Conservation (phyloP, 1,284 basidiomycete species). For the Pseudozyma hubeiensis region DNA sequence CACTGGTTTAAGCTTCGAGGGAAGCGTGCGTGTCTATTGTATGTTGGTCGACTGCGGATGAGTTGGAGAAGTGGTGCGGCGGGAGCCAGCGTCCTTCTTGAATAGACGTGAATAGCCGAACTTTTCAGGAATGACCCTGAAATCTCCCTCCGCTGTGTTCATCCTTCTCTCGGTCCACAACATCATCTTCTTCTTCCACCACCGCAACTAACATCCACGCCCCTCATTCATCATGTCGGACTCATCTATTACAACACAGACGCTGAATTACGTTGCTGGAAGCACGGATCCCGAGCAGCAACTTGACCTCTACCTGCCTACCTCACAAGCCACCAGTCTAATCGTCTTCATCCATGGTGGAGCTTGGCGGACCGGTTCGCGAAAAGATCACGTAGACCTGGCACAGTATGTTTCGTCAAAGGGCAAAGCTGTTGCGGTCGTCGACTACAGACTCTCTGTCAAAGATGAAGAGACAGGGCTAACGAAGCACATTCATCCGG, state of each 20-base stretch:
- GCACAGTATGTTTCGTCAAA: constrained; percentile 20
- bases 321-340: constrained; percentile 8
- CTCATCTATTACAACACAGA: neutral
- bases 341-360: constrained; percentile 46
- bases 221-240: constrained; percentile 3
- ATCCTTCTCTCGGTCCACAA: neutral
- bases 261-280: constrained; percentile 23
- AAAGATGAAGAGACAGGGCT: constrained; percentile 18
- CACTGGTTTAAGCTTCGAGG: neutral
- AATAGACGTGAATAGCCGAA: constrained; percentile 40
- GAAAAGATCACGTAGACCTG: constrained; percentile 35
- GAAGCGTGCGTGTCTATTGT: neutral
- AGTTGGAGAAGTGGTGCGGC: too few species aligned
- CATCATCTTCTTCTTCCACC: neutral
- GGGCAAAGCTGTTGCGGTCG: constrained; percentile 37
- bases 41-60: too few species aligned
- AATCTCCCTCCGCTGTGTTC: neutral
- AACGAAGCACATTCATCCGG: constrained; percentile 28
- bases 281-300: constrained; percentile 38
- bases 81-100: neutral
- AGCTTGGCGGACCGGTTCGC: constrained; percentile 48
- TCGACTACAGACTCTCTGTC: constrained; percentile 47
- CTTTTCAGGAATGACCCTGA: constrained; percentile 8
- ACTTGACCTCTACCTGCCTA: constrained; percentile 39
- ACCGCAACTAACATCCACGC: neutral